These are phyloP conservation scores for Candida awuae DNA, from an alignment of 805 yeast species.

Conservation along the genomic window DNA sequence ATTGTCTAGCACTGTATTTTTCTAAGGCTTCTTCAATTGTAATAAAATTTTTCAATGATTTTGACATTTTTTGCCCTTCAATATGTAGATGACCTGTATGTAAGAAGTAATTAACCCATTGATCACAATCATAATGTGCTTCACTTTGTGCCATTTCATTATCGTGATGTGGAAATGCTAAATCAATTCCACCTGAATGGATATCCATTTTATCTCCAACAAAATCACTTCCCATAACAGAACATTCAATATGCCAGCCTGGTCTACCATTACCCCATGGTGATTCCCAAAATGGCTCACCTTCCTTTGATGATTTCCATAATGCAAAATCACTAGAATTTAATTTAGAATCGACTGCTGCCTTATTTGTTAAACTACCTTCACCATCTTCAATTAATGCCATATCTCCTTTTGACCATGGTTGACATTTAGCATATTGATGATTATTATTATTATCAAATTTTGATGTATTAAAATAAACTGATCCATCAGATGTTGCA, in stretches of 20 bases:
- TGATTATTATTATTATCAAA: conserved; percentile 71
- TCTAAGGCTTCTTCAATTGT: conserved; percentile 85
- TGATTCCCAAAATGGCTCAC: conserved; percentile 93
- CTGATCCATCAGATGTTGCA: conserved; percentile 78
- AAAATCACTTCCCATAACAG: conserved; percentile 94
- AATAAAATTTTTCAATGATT: conserved; percentile 88
- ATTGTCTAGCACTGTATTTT: conserved; percentile 66
- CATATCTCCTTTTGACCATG: conserved; percentile 91
- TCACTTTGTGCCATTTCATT: conserved; percentile 97
- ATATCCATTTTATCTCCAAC: conserved; percentile 82
- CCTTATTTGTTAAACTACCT: conserved; percentile 56
- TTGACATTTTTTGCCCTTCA: conserved; percentile 98
- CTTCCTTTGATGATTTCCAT: conserved; percentile 95
- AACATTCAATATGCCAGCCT: conserved; percentile 99
- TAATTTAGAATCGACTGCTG: conserved; percentile 46
- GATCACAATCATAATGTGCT: conserved; percentile 79
- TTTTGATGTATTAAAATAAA: conserved; percentile 83
- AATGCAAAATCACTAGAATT: conserved; percentile 85
- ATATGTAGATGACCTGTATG: conserved; percentile 98
- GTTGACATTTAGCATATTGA: conserved; percentile 91
- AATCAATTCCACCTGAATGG: conserved; percentile 94
- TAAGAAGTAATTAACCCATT: conserved; percentile 95
- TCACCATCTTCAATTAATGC: conserved; percentile 90
- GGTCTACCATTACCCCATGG: conserved; percentile 98
- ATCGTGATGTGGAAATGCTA: conserved; percentile 98